These are phyloP conservation scores for Neurospora sp. DNA, from an alignment of 495 filamentous ascomycete genomes.

Conservation along the genomic window DNA sequence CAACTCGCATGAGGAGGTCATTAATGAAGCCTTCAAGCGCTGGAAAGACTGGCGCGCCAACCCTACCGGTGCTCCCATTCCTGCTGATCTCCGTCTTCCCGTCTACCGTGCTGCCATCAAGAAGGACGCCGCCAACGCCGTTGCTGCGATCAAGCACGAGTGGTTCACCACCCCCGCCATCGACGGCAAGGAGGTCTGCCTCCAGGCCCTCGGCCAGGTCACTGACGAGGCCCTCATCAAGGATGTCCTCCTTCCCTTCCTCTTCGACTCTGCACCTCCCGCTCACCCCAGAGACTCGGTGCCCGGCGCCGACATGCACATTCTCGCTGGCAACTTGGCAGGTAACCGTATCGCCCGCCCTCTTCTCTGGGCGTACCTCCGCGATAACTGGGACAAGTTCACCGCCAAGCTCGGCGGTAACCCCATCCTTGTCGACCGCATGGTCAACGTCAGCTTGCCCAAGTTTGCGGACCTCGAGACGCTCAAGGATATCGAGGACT, in stretches of 20 bases:
- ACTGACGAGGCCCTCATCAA: slow-evolving; percentile 57
- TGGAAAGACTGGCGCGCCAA: slow-evolving; percentile 67
- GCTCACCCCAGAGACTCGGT: slow-evolving; percentile 30
- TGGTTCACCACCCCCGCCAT: slow-evolving; percentile 72
- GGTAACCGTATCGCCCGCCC: slow-evolving; percentile 59
- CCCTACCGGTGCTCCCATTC: slow-evolving; percentile 55
- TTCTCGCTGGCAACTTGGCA: slow-evolving; percentile 59
- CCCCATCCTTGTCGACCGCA: slow-evolving; percentile 78
- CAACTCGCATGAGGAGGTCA: slow-evolving; percentile 60
- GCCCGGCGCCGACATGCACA: slow-evolving; percentile 69
- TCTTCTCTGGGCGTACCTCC: slow-evolving; percentile 74
- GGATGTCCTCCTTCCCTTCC: slow-evolving; percentile 65
- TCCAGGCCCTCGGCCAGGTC: slow-evolving; percentile 66
- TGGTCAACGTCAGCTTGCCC: slow-evolving; percentile 63
- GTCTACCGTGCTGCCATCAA: slow-evolving; percentile 74
- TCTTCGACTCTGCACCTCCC: slow-evolving; percentile 63
- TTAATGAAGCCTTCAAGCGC: slow-evolving; percentile 58
- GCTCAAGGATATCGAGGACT: slow-evolving; percentile 67
- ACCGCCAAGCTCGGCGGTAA: slow-evolving; percentile 59
- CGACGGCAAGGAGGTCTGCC: slow-evolving; percentile 80
- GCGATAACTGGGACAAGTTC: slow-evolving; percentile 64
- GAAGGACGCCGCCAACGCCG: slow-evolving; percentile 55
- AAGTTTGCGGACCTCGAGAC: slow-evolving; percentile 63
- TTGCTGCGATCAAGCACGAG: slow-evolving; percentile 63
- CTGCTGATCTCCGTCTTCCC: slow-evolving; percentile 67